Evolutionary conservation across 1,284 basidiomycete species (phyloP).

Genomic region (Rhizoctonia solani): DNA sequence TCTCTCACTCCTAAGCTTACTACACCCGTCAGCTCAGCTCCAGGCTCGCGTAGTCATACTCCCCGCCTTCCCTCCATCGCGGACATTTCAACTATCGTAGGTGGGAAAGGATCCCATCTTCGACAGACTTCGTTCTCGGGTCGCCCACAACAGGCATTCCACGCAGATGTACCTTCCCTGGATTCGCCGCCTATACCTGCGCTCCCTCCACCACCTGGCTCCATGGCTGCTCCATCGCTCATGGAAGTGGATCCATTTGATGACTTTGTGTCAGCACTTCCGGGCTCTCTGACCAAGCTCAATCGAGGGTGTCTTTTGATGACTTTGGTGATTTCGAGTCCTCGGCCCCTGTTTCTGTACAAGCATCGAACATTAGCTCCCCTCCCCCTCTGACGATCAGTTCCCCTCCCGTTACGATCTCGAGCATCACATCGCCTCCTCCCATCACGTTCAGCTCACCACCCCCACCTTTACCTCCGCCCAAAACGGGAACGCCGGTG

Average conservation of each 20-base stretch:
- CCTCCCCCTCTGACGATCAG: slow-evolving; percentile 21
- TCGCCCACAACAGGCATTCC: slow-evolving; percentile 12
- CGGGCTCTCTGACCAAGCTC: background rate
- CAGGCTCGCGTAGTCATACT: slow-evolving; percentile 23
- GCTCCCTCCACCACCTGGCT: slow-evolving; percentile 9
- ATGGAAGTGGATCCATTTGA: slow-evolving; percentile 11
- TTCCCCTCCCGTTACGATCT: no score
- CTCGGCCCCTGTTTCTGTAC: background rate
- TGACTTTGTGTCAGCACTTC: slow-evolving; percentile 10
- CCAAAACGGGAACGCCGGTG: slow-evolving; percentile 28
- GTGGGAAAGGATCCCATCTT: slow-evolving; percentile 21
- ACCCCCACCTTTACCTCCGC: no score
- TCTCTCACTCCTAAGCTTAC: slow-evolving; percentile 27
- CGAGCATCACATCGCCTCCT: no score
- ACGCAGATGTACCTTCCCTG: slow-evolving; percentile 10
- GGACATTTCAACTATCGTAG: slow-evolving; percentile 13
- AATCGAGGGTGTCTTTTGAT: slow-evolving; percentile 21
- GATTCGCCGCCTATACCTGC: slow-evolving; percentile 13
- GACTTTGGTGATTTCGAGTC: slow-evolving; percentile 32
- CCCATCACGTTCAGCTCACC: no score
- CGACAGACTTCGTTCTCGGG: slow-evolving; percentile 29
- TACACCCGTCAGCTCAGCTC: slow-evolving; percentile 24
- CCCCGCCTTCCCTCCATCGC: slow-evolving; percentile 24
- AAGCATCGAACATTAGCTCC: background rate
- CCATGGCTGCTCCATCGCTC: background rate